Base-by-base conservation (phyloP, 176 grass and related monocot species). In the Typha latifolia region DNA sequence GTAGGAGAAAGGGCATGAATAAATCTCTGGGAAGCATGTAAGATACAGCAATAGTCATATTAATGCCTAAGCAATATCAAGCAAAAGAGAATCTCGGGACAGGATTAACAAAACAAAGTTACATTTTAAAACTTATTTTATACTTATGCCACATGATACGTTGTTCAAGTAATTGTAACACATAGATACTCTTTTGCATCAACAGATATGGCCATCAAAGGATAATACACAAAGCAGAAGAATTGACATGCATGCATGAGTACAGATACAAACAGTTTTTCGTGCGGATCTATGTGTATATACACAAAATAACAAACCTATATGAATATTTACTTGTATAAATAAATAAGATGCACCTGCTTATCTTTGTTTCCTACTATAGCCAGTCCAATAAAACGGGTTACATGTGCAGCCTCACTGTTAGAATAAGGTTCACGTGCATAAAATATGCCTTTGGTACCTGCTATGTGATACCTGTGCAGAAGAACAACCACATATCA, bases 1-100 rank as follows among this genome's bases (percentile, higher is more conserved):
- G 80, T 92, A 82, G 93, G 93, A 90, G 85, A 86, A 89, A 97
- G 92, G 49, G 85, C 93, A 86, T 97, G 93, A 84, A 92, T 92
- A 92, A 90, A 97, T 79, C 82, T 97, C 85, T 97, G 83, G 64
- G 87, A 68, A 85, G 68, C 61, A 56, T 69, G 62, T 66, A 69
- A 22, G 65, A 71, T 62, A 66, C 10, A 83, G 18, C 61, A 73
- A 56, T 66, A 77, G 4, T 53, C 61, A 77, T 83, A 49, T 72
- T 84, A 69, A 49, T 61, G 27, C 62, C 68, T 24, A 32, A 80
- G 31, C 49, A 55, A 62, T 70, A 66, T 8, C 26, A 6, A 65
- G 63, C 10, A 15, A 32, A 65, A 65, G 5, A 34, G 27, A 65
- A 65, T 43, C 16, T 37, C 10, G 6, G 19, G 20, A 57, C 16